Conservation (phyloP, 1,139 yeast species). For the Debaryomyces psychrophilus region DNA sequence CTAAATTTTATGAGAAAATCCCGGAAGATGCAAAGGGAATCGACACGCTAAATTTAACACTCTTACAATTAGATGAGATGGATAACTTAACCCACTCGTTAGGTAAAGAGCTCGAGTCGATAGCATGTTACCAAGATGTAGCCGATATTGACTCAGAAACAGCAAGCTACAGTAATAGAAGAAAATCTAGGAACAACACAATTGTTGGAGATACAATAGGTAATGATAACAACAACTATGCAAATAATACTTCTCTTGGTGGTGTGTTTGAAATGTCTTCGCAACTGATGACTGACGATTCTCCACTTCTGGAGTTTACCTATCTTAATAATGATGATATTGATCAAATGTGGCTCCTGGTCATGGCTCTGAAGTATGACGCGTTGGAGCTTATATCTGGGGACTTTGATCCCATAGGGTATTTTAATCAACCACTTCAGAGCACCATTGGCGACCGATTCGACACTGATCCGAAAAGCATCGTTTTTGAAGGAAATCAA, state of each 20-base stretch:
- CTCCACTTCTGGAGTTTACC: constrained; percentile 1
- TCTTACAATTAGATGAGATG: constrained; percentile 23
- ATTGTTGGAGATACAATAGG: not conserved
- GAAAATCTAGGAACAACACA: constrained; percentile 5
- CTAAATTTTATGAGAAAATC: not conserved
- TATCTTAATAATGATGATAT: constrained; percentile 24
- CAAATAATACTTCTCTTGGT: constrained; percentile 7
- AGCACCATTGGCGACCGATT: not conserved
- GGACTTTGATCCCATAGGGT: not conserved
- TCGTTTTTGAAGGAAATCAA: not conserved
- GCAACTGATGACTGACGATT: constrained; percentile 1
- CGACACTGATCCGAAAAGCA: not conserved
- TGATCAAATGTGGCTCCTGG: constrained; percentile 35
- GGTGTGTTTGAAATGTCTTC: constrained; percentile 13
- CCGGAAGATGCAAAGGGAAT: constrained; percentile 11
- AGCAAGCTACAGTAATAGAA: not conserved
- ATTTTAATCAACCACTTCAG: not conserved
- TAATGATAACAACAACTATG: not conserved
- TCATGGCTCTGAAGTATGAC: constrained; percentile 30
- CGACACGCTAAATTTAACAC: constrained; percentile 17
- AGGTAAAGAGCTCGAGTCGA: constrained; percentile 13
- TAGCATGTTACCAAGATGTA: constrained; percentile 11
- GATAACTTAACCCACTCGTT: constrained; percentile 17
- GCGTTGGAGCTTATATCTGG: constrained; percentile 6
- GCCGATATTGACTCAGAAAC: constrained; percentile 4